A percentile compares a stretch with the other conserved stretches of the same genome.
These are phyloP conservation scores for Aspergillus aculeatus DNA, from an alignment of 2,329 filamentous ascomycete genomes.

Conservation along the genomic window DNA sequence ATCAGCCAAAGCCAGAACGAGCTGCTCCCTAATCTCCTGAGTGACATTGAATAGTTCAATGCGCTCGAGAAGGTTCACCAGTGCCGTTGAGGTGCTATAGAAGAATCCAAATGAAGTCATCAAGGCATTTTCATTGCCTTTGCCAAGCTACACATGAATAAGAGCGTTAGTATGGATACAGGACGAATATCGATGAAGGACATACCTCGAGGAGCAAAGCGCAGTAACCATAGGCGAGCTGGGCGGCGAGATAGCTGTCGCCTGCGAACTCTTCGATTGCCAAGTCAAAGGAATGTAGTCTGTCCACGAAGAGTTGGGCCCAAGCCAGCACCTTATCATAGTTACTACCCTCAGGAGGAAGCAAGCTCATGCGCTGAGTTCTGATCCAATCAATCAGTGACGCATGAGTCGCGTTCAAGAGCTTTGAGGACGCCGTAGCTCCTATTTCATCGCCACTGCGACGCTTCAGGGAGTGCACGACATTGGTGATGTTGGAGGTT, in stretches of 20 bases:
- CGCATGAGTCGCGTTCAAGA: conserved; percentile 13
- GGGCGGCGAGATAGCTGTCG: conserved; percentile 43
- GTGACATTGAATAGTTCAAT: conserved; percentile 48
- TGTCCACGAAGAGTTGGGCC: conserved; percentile 41
- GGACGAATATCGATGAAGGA: neutral
- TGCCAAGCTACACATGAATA: conserved; percentile 42
- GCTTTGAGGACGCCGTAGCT: conserved; percentile 8
- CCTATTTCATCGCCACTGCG: conserved; percentile 17
- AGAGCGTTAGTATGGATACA: neutral
- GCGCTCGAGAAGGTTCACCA: conserved; percentile 48
- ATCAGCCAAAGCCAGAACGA: conserved; percentile 41
- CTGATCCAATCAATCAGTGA: conserved; percentile 38
- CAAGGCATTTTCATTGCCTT: conserved; percentile 48
- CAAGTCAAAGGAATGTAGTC: conserved; percentile 38
- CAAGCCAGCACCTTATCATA: conserved; percentile 44
- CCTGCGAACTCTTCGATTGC: conserved; percentile 38
- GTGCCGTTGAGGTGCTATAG: conserved; percentile 47
- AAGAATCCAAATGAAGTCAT: conserved; percentile 54
- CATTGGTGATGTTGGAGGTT: conserved; percentile 14
- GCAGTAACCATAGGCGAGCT: conserved; percentile 52
- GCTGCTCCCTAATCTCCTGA: conserved; percentile 49
- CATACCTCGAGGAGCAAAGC: conserved; percentile 50
- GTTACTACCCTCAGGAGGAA: conserved; percentile 42
- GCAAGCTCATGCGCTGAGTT: conserved; percentile 37
- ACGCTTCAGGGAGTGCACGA: conserved; percentile 16